These are phyloP conservation scores for Cokeromyces recurvatus DNA, from an alignment of 371 early-diverging fungal species.

Conservation along the genomic window DNA sequence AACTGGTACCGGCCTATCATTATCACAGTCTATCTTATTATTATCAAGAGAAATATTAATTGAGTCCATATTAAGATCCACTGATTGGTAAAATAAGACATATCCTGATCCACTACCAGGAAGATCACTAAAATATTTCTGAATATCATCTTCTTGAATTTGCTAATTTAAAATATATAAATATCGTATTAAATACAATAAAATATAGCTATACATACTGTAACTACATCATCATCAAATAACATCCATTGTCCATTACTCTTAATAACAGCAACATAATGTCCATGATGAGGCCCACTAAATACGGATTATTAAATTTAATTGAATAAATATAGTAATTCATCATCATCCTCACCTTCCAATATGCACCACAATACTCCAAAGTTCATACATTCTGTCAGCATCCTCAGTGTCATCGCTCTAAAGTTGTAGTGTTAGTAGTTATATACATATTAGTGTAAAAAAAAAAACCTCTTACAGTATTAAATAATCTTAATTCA, in stretches of 20 bases:
- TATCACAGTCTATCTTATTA: no score
- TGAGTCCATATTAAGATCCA: slow-evolving; percentile 38
- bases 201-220: slow-evolving; percentile 37
- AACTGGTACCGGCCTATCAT: no score
- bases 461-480: no score
- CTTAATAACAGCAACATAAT: slow-evolving; percentile 90
- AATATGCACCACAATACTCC: slow-evolving; percentile 92
- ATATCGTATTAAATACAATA: background rate
- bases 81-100: slow-evolving; percentile 76
- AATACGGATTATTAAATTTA: no score
- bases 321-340: no score
- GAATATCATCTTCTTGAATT: slow-evolving; percentile 76
- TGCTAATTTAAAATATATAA: slow-evolving; percentile 21
- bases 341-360: no score
- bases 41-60: slow-evolving; percentile 17
- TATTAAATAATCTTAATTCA: slow-evolving; percentile 91
- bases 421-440: no score
- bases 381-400: slow-evolving; percentile 79
- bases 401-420: slow-evolving; percentile 85
- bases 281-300: slow-evolving; percentile 95
- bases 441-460: no score
- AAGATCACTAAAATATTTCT: slow-evolving; percentile 80
- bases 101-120: slow-evolving; percentile 80
- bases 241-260: slow-evolving; percentile 86
- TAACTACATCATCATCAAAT: slow-evolving; percentile 93